These are phyloP conservation scores for Narthecium ossifragum DNA, from an alignment of 106 monocot genomes.

Conservation along the genomic window DNA sequence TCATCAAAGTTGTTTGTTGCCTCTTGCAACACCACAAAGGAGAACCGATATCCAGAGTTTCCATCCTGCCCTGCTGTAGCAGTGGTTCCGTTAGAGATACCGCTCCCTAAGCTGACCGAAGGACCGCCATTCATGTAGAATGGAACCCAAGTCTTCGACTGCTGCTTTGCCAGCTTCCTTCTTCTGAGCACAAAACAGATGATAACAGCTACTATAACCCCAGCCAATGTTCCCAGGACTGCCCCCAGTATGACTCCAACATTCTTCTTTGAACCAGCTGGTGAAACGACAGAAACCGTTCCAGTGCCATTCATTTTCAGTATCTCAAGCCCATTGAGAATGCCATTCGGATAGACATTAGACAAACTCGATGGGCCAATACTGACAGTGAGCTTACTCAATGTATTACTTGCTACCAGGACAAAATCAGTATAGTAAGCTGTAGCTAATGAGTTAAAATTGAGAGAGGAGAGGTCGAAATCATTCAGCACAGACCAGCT, in stretches of 20 bases:
- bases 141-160: conserved; percentile 31
- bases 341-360: conserved; percentile 30
- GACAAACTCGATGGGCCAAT: conserved; percentile 33
- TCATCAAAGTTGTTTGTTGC: conserved; percentile 70
- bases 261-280: conserved; percentile 21
- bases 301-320: conserved; percentile 32
- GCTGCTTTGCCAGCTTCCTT: conserved; percentile 7
- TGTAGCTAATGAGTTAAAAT: conserved; percentile 15
- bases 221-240: conserved; percentile 32
- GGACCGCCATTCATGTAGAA: conserved; percentile 27
- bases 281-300: conserved; percentile 2
- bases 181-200: conserved; percentile 12
- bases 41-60: conserved; percentile 41
- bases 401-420: conserved; percentile 5
- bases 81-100: conserved; percentile 30
- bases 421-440: conserved; percentile 49
- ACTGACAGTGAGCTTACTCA: conserved; percentile 31
- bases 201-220: conserved; percentile 14
- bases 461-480: conserved; percentile 24
- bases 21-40: conserved; percentile 46
- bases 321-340: conserved; percentile 73
- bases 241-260: conserved; percentile 36
- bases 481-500: conserved; percentile 11
- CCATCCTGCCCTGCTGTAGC: conserved; percentile 33
- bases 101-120: conserved; percentile 34